Base-by-base conservation (phyloP, 2,329 filamentous ascomycete species). In the Ophiognomonia clavigignenti-juglandacearum region DNA sequence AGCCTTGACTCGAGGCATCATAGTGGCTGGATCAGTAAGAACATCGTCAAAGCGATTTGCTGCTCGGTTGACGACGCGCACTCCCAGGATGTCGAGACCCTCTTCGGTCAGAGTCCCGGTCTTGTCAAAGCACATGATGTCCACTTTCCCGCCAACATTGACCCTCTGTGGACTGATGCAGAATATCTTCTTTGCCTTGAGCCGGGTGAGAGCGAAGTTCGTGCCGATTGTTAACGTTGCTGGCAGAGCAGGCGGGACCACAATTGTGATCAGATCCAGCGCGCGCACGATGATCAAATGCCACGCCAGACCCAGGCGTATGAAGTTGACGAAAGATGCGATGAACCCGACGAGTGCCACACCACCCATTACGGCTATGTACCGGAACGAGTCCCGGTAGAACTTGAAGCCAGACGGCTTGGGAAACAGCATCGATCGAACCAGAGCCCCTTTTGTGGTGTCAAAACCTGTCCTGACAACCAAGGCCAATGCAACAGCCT, bases 371-470 rank as follows among this genome's bases (percentile, higher is more conserved):
- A 98, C 93, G 4, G 88, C 90, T 51, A 98, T 97, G 64, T 98
- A 98, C 19, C 91, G 83, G 69, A 98, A 98, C 0, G 92, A 96
- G 64, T 98, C 93, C 35, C 89, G 82, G 64, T 98, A 98, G 63
- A 98, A 98, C 60, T 95, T 97, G 78, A 98, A 98, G 0, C 92
- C 92, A 1, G 92, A 96, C 2, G 93, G 93, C 61, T 98, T 98
- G 0, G 93, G 95, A 62, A 98, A 98, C 31, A 98, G 78, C 92
- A 98, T 98, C 1, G 93, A 97, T 20, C 93, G 86, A 50, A 98
- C 90, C 16, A 98, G 72, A 9, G 93, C 88, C 20, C 93, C 93
- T 64, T 98, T 98, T 2, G 93, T 98, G 0, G 93, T 98, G 63
- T 95, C 95, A 68, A 98, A 98, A 2, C 93, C 93, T 3, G 91